Base-by-base conservation (phyloP, 2,329 filamentous ascomycete species). In the Acrocalymma vagum region DNA sequence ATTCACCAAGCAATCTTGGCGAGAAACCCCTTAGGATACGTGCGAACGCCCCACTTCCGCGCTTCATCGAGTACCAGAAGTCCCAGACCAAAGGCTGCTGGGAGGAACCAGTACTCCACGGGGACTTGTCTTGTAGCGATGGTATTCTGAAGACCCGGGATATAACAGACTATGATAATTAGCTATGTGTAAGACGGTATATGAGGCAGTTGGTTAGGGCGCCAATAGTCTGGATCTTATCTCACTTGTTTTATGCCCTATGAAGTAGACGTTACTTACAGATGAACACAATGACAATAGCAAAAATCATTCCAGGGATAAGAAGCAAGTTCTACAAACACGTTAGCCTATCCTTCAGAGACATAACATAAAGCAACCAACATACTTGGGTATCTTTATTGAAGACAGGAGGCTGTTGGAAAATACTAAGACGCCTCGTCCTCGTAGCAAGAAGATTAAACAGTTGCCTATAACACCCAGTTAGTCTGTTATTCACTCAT, bases 101-200 rank as follows among this genome's bases (percentile, higher is more conserved):
- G 88, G 33, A 93, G 61, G 64, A 93, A 91, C 81, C 85, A 93
- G 60, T 91, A 76, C 65, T 87, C 87, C 0, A 84, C 82, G 0
- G 87, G 86, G 0, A 92, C 83, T 0, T 71, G 61, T 0, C 81
- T 77, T 0, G 86, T 90, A 13, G 69, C 78, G 2, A 90, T 71
- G 1, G 81, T 76, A 1, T 64, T 60, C 63, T 89, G 85, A 20
- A 92, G 73, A 3, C 76, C 72, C 0, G 85, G 85, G 2, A 87
- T 80, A 58, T 92, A 90, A 25, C 74, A 69, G 57, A 75, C 45
- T 54, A 32, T 13, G 9, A 6, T 3, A 24, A 24, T 27, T 29
- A 25, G 29, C 15, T 9, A 25, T 45, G 53, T 24, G 3, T 25
- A 16, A 29, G 26, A 22, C 11, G 25, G 21, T 17, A 29, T 27